Percentiles rank a stretch among this genome's conserved stretches.
Evolutionary conservation across 1,139 yeast species (phyloP).

Genomic region (Arxiozyma bovina): DNA sequence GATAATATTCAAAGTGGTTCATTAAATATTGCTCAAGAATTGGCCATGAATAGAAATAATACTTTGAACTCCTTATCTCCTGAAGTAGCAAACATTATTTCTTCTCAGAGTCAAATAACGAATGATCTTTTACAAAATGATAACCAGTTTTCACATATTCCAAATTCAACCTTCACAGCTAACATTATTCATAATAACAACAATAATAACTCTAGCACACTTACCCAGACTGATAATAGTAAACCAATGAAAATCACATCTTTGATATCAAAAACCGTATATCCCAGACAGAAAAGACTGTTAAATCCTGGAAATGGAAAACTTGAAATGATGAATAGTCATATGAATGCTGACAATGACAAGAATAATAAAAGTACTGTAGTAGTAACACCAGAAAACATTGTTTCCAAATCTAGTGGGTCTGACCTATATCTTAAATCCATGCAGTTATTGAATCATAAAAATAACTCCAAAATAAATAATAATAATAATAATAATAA

Average conservation of each 20-base stretch:
- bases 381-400: neutral
- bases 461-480: neutral
- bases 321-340: neutral
- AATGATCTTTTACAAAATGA: neutral
- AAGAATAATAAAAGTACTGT: neutral
- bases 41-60: conserved; percentile 27
- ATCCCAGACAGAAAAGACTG: neutral
- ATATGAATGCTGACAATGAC: neutral
- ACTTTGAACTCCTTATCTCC: neutral
- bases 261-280: neutral
- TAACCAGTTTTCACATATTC: neutral
- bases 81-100: neutral
- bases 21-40: conserved; percentile 26
- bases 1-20: conserved; percentile 11
- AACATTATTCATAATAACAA: neutral
- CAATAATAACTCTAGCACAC: neutral
- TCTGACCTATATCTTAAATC: neutral
- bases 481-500: too few species aligned
- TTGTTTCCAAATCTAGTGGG: neutral
- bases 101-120: neutral
- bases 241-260: conserved; percentile 4
- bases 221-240: neutral
- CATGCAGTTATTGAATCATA: neutral
- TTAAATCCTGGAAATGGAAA: conserved; percentile 1
- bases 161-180: neutral